Evolutionary conservation across 176 grass and related monocot genomes (phyloP), one percentile per base, ranked within the genome.

Genomic region (Phyllostachys edulis): DNA sequence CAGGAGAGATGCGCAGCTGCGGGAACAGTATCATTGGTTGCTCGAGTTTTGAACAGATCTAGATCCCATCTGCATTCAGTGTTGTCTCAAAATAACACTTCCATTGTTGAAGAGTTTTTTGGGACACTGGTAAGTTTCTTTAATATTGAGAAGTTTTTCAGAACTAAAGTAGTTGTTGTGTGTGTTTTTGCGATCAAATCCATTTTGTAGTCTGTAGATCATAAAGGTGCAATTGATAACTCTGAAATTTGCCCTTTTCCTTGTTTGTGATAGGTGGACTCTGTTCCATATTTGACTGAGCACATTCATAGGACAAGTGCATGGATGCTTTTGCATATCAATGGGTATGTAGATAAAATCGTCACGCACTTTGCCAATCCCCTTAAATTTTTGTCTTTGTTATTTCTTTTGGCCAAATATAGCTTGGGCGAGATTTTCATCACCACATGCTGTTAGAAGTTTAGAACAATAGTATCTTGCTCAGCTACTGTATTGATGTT

Each of bases 271-370:
- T 82, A 99, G 97, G 97, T 99, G 85, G 91, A 94, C 63, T 90
- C 97, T 64, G 93, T 99, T 90, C 86, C 93, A 80, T 91, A 96
- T 91, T 83, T 99, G 84, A 73, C 85, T 29, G 84, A 94, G 78
- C 90, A 99, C 89, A 99, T 99, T 94, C 91, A 99, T 87, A 91
- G 89, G 76, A 87, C 67, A 79, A 99, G 93, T 86, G 97, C 97
- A 59, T 85, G 86, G 6, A 92, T 94, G 93, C 97, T 99, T 86
- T 89, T 99, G 54, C 93, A 99, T 91, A 96, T 96, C 74, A 93
- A 92, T 84, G 97, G 97, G 97, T 99, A 96, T 78, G 54, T 61
- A 61, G 9, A 84, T 69, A 26, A 80, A 67, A 66, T 59, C 18
- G 46, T 44, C 37, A 24, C 7, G 12, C 21, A 7, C 7, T 59